Evolutionary conservation across 257 asterid genomes (phyloP).

Genomic region (Solanum arcanum): DNA sequence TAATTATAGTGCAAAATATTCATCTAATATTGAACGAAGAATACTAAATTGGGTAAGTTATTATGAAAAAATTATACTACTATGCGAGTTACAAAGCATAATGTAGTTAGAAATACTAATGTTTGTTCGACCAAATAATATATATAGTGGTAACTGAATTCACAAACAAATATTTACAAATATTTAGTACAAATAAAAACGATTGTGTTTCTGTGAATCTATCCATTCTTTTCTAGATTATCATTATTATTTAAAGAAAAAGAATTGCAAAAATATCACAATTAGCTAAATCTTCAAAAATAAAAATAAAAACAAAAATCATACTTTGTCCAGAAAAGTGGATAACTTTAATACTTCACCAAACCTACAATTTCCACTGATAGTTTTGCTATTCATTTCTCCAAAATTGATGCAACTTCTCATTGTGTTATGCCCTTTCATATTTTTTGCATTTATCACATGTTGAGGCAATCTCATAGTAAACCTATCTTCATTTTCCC

Average conservation of each 20-base stretch:
- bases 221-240: not conserved
- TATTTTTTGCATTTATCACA: conserved; percentile 28
- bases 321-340: not conserved
- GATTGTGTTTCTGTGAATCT: not conserved
- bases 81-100: no score
- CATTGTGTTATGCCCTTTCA: conserved; percentile 36
- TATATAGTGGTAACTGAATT: not conserved
- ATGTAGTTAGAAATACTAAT: not conserved
- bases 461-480: conserved; percentile 59
- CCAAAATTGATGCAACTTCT: conserved; percentile 56
- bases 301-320: not conserved
- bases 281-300: no score
- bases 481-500: conserved; percentile 43
- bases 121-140: not conserved
- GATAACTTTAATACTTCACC: conserved; percentile 11
- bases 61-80: not conserved
- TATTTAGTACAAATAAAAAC: not conserved
- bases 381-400: conserved; percentile 17
- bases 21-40: not conserved
- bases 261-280: not conserved
- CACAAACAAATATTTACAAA: not conserved
- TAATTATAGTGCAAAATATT: not conserved
- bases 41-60: no score
- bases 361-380: conserved; percentile 5
- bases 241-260: not conserved